Percentiles rank a stretch among this genome's conserved stretches.
phyloP scores from a whole-genome alignment of 2,329 filamentous ascomycete species.

The Aspergillus carbonarius region DNA sequence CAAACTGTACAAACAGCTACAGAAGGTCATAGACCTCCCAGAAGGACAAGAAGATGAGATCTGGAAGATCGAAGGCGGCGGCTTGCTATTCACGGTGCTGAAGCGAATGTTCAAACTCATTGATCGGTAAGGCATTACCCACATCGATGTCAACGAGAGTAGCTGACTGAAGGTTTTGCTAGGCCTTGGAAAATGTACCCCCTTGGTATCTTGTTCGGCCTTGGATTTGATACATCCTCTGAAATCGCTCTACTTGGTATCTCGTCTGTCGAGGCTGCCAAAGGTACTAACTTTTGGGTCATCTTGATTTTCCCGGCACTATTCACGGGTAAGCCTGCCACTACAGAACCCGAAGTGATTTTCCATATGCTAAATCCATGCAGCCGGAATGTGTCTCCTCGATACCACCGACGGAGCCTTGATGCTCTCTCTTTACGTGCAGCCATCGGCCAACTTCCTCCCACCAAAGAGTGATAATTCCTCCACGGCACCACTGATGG shows the following conservation, averaged over 20 bases:
- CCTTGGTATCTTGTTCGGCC: constrained; percentile 80
- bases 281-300: constrained; percentile 88
- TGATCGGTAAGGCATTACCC: constrained; percentile 43
- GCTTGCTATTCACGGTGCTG: constrained; percentile 70
- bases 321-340: constrained; percentile 66
- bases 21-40: constrained; percentile 54
- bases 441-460: constrained; percentile 44
- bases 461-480: constrained; percentile 25
- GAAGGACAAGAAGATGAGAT: constrained; percentile 51
- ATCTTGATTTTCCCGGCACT: constrained; percentile 88
- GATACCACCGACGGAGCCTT: constrained; percentile 91
- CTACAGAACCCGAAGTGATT: background rate
- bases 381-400: constrained; percentile 89
- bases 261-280: constrained; percentile 78
- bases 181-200: constrained; percentile 91
- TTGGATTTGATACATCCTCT: constrained; percentile 93
- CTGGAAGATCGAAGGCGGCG: constrained; percentile 72
- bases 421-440: constrained; percentile 91
- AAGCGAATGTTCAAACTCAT: constrained; percentile 73
- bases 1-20: constrained; percentile 69
- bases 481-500: constrained; percentile 17
- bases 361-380: background rate
- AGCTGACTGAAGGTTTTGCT: background rate
- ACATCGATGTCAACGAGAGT: background rate
- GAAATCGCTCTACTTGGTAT: constrained; percentile 92